Evolutionary conservation across 805 yeast genomes (phyloP), one percentile per base, ranked within the genome.

Genomic region (Starmerella roubikii): DNA sequence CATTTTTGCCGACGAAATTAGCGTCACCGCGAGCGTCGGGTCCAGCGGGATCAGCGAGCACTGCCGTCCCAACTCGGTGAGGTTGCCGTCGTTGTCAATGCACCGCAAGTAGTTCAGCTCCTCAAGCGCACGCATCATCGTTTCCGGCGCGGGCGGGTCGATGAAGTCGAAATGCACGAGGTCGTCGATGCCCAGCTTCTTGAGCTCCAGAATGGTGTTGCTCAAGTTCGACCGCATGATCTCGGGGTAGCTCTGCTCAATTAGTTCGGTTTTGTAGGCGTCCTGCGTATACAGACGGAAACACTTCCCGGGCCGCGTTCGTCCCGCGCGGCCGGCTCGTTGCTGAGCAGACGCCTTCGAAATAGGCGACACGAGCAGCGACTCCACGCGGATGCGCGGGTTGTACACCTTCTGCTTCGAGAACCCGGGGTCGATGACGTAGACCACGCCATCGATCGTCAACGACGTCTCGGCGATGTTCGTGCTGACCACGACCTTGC

Each of bases 121-220:
- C 60, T 88, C 98, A 46, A 88, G 66, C 0, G 97, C 97, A 58
- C 98, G 72, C 98, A 91, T 91, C 98, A 88, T 91, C 6, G 98
- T 91, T 61, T 88, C 98, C 9, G 98, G 98, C 2, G 97, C 97
- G 12, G 98, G 98, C 7, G 98, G 97, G 56, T 88, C 98, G 94
- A 88, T 88, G 57, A 91, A 88, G 59, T 91, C 98, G 56, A 88
- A 88, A 62, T 88, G 97, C 29, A 91, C 98, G 54, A 88, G 72
- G 62, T 88, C 97, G 56, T 91, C 94, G 47, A 88, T 72, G 12
- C 97, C 97, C 47, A 91, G 71, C 61, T 91, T 91, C 59, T 91
- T 91, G 60, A 88, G 68, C 58, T 91, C 94, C 47, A 88, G 64
- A 26, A 88, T 97, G 0, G 96, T 91, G 19, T 85, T 78, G 5